Conservation (phyloP, 805 yeast species). For the Yarrowia alimentaria region DNA sequence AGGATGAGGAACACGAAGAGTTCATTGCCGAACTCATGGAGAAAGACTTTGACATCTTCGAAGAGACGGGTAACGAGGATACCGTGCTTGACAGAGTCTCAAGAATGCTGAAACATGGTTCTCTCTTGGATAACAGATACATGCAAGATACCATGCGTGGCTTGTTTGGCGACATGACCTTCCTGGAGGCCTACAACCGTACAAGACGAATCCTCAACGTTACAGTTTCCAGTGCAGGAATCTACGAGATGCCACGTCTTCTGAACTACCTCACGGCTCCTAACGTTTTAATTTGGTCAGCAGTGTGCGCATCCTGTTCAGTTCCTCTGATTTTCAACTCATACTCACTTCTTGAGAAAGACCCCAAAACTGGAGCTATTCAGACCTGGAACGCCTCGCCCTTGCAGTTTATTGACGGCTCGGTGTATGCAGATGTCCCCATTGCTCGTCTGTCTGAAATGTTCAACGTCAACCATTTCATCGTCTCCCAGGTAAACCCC, state of each 20-base stretch:
- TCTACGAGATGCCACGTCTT: slow-evolving; percentile 86
- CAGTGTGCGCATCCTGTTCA: slow-evolving; percentile 90
- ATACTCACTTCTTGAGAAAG: slow-evolving; percentile 79
- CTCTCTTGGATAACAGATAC: slow-evolving; percentile 78
- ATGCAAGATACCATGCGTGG: slow-evolving; percentile 70
- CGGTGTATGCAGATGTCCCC: slow-evolving; percentile 93
- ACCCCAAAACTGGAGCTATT: slow-evolving; percentile 64
- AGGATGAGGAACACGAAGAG: slow-evolving; percentile 56
- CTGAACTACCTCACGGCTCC: slow-evolving; percentile 93
- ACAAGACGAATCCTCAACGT: slow-evolving; percentile 92
- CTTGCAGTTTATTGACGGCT: slow-evolving; percentile 88
- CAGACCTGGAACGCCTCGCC: slow-evolving; percentile 81
- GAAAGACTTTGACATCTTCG: slow-evolving; percentile 59
- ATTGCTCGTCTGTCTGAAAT: slow-evolving; percentile 86
- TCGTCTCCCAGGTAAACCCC: slow-evolving; percentile 96
- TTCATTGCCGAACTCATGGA: slow-evolving; percentile 48
- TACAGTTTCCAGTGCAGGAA: slow-evolving; percentile 87
- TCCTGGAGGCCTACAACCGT: slow-evolving; percentile 89
- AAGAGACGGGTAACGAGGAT: slow-evolving; percentile 53
- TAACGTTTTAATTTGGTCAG: slow-evolving; percentile 85
- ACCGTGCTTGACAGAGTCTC: slow-evolving; percentile 53
- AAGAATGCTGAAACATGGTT: slow-evolving; percentile 75
- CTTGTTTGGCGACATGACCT: slow-evolving; percentile 85
- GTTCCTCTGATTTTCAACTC: slow-evolving; percentile 90
- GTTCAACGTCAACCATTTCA: slow-evolving; percentile 96